A percentile compares a stretch with the other conserved stretches of the same genome.
phyloP scores from a whole-genome alignment of 371 early-diverging fungal species.

The Mortierella sp. region DNA sequence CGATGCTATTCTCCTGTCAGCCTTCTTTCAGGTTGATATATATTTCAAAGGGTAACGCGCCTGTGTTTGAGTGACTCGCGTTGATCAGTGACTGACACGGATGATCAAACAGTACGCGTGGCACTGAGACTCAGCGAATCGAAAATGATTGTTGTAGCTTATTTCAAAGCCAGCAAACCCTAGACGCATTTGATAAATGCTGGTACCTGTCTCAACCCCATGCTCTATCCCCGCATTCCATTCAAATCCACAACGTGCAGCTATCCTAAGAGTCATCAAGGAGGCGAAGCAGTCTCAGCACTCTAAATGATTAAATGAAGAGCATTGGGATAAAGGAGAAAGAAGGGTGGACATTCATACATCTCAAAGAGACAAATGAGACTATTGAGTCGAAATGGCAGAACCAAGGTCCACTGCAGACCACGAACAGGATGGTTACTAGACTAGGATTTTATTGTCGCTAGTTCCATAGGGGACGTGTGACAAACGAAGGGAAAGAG shows the following conservation, averaged over 20 bases:
- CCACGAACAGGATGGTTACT: not conserved
- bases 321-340: too few relatives aligned
- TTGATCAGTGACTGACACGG: not conserved
- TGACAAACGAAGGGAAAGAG: not conserved
- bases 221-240: not conserved
- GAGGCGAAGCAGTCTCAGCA: not conserved
- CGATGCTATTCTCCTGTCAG: not conserved
- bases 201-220: not conserved
- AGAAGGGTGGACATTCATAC: too few relatives aligned
- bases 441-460: not conserved
- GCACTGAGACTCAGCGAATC: constrained; percentile 10
- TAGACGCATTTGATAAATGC: not conserved
- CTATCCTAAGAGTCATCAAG: not conserved
- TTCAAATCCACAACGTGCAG: not conserved
- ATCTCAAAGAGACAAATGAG: not conserved
- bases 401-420: not conserved
- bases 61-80: not conserved
- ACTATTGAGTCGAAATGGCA: constrained; percentile 5
- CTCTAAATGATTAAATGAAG: not conserved
- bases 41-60: too few relatives aligned
- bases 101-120: not conserved
- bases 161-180: constrained; percentile 3
- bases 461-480: not conserved
- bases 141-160: not conserved
- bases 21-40: not conserved